Conservation (phyloP, 106 monocot species). For the Gastrodia elata region DNA sequence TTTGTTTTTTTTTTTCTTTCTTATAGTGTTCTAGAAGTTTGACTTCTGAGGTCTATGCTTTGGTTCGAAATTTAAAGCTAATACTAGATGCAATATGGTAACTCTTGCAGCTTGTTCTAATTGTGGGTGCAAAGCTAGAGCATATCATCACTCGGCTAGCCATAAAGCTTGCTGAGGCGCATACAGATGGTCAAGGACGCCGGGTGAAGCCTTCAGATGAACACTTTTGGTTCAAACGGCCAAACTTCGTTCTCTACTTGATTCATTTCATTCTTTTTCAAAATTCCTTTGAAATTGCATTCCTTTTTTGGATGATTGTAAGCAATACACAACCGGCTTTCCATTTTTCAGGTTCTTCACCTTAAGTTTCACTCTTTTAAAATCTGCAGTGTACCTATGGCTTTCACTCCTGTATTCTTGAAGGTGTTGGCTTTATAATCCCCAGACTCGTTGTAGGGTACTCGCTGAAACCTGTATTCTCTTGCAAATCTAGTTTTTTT, state of each 20-base stretch:
- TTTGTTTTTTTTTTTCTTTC: background rate
- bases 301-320: slow-evolving; percentile 57
- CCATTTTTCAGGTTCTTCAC: background rate
- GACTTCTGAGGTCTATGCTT: background rate
- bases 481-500: background rate
- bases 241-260: slow-evolving; percentile 39
- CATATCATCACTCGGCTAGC: slow-evolving; percentile 51
- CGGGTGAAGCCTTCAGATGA: slow-evolving; percentile 47
- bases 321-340: background rate
- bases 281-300: slow-evolving; percentile 62
- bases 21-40: background rate
- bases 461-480: background rate
- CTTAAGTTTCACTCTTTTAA: background rate
- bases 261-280: slow-evolving; percentile 74
- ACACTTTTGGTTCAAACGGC: slow-evolving; percentile 45
- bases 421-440: slow-evolving; percentile 32
- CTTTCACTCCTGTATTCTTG: slow-evolving; percentile 57
- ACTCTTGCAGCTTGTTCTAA: slow-evolving; percentile 43
- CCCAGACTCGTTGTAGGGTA: slow-evolving; percentile 59
- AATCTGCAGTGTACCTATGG: slow-evolving; percentile 40
- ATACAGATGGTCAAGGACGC: slow-evolving; percentile 2
- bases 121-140: slow-evolving; percentile 57
- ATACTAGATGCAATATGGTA: background rate
- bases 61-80: background rate
- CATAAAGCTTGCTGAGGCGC: slow-evolving; percentile 17